phyloP scores from a whole-genome alignment of 257 asterid genomes.

The Solanum paucissectum region DNA sequence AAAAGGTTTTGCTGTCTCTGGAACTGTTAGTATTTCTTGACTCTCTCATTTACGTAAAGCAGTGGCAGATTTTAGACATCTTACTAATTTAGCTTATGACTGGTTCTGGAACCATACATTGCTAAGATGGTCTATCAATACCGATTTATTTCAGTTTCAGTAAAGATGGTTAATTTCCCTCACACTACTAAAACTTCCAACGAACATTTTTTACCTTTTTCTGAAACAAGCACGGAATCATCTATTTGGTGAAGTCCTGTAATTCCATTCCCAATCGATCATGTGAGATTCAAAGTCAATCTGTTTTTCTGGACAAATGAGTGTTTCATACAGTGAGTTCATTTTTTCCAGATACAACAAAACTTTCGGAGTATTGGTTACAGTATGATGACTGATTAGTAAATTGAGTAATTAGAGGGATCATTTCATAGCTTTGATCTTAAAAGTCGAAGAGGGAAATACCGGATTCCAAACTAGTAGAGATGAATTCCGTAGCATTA shows the following conservation, averaged over 20 bases:
- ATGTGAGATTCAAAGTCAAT: background rate
- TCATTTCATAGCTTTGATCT: background rate
- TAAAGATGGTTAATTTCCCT: background rate
- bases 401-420: background rate
- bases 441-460: background rate
- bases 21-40: constrained; percentile 48
- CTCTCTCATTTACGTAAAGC: background rate
- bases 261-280: background rate
- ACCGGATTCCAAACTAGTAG: background rate
- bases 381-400: background rate
- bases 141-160: background rate
- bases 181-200: background rate
- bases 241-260: background rate
- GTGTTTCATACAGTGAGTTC: background rate
- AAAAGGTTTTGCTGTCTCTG: constrained; percentile 66
- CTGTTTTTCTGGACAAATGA: background rate
- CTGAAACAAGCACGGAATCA: background rate
- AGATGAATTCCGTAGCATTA: background rate
- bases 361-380: background rate
- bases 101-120: background rate
- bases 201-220: background rate
- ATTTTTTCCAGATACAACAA: background rate
- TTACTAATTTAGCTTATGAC: background rate
- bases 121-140: background rate
- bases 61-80: background rate